phyloP scores from a whole-genome alignment of 2,329 filamentous ascomycete genomes.

The Sclerotinia trifoliorum region DNA sequence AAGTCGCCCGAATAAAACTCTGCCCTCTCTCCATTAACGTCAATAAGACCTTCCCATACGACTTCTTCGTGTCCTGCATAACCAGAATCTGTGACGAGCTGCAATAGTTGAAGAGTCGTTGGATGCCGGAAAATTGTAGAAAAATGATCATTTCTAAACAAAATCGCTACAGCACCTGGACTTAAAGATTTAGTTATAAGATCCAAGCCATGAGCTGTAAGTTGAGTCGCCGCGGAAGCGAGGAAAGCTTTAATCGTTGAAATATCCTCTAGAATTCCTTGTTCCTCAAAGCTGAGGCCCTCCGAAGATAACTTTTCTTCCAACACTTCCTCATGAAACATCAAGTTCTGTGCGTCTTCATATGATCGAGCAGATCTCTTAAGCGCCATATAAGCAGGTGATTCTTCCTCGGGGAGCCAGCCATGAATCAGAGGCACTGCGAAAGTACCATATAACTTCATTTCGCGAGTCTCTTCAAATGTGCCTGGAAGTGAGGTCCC shows the following conservation, averaged over 20 bases:
- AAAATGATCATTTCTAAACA: slow-evolving; percentile 98
- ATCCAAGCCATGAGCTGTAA: slow-evolving; percentile 78
- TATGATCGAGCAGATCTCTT: slow-evolving; percentile 76
- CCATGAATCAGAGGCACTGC: slow-evolving; percentile 86
- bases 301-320: slow-evolving; percentile 69
- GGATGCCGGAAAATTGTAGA: slow-evolving; percentile 91
- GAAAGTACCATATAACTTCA: slow-evolving; percentile 89
- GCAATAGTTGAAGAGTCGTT: slow-evolving; percentile 69
- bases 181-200: slow-evolving; percentile 68
- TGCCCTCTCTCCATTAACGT: slow-evolving; percentile 78
- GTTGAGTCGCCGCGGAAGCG: slow-evolving; percentile 75
- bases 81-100: slow-evolving; percentile 88
- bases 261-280: slow-evolving; percentile 79
- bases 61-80: slow-evolving; percentile 86
- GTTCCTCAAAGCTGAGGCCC: slow-evolving; percentile 69
- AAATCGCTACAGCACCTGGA: slow-evolving; percentile 79
- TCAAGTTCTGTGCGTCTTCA: slow-evolving; percentile 85
- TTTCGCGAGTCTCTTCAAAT: slow-evolving; percentile 84
- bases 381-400: slow-evolving; percentile 68
- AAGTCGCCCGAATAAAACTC: slow-evolving; percentile 93
- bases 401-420: slow-evolving; percentile 73
- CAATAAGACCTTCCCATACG: slow-evolving; percentile 91
- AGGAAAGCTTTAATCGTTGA: slow-evolving; percentile 81
- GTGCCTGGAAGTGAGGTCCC: slow-evolving; percentile 59
- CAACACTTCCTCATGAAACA: slow-evolving; percentile 86